Evolutionary conservation across 1,139 yeast species (phyloP), one percentile per base, ranked within the genome.

Genomic region (Yarrowia galli): DNA sequence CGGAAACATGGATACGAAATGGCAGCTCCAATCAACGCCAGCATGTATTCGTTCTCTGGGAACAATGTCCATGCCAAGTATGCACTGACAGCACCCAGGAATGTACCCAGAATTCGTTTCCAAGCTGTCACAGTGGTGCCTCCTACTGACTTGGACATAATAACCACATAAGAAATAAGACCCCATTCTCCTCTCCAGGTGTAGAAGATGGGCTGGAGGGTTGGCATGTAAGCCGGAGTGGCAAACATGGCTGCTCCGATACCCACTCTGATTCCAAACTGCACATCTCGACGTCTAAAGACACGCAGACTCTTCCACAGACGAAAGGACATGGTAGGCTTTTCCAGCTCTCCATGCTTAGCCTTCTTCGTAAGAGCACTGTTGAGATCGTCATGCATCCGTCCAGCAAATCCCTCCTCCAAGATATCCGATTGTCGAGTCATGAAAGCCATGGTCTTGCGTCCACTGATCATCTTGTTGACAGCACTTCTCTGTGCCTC

Each of bases 181-280:
- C 92, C 89, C 97, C 97, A 91, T 76, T 91, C 97, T 18, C 90
- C 88, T 72, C 95, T 79, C 92, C 93, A 90, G 66, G 80, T 82
- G 65, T 80, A 83, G 73, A 90, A 91, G 0, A 77, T 71, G 8
- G 81, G 81, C 68, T 87, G 81, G 0, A 92, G 84, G 5, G 76
- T 75, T 0, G 88, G 87, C 48, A 85, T 74, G 74, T 87, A 91
- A 4, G 97, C 96, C 69, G 91, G 87, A 0, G 85, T 72, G 0
- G 93, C 87, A 58, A 91, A 77, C 7, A 84, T 79, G 56, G 89
- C 82, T 0, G 96, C 91, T 0, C 97, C 97, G 13, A 89, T 75
- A 0, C 93, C 96, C 10, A 90, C 96, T 65, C 95, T 80, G 25
- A 91, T 79, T 6, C 96, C 96, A 76, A 89, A 91, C 73, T 89